These are phyloP conservation scores for Gelatoporia subvermispora DNA, from an alignment of 768 basidiomycete species.

Conservation along the genomic window DNA sequence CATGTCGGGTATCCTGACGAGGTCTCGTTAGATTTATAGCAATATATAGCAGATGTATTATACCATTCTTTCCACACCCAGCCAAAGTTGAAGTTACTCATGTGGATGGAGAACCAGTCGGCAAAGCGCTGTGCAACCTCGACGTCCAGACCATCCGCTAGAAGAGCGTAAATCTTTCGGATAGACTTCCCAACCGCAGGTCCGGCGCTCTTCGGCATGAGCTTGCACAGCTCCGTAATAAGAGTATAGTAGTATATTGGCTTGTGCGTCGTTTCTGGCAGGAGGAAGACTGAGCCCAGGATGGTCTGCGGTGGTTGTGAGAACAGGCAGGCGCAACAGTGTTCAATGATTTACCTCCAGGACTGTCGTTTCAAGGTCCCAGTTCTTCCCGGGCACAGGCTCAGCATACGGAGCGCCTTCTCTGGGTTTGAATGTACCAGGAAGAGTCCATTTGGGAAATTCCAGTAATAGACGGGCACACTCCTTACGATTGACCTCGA, in stretches of 20 bases:
- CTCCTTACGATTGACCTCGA: conserved; percentile 95
- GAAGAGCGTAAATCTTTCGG: conserved; percentile 70
- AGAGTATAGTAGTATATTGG: conserved; percentile 83
- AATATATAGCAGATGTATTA: conserved; percentile 18
- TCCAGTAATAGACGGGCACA: conserved; percentile 83
- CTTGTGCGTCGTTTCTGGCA: conserved; percentile 76
- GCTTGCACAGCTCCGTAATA: conserved; percentile 90
- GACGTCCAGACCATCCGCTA: conserved; percentile 86
- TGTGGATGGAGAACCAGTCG: conserved; percentile 94
- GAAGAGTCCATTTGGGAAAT: conserved; percentile 76
- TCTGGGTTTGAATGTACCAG: conserved; percentile 81
- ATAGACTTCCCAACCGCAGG: conserved; percentile 97
- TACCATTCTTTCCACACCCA: conserved; percentile 99
- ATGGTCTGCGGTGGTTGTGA: conserved; percentile 44
- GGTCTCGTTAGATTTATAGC: neutral
- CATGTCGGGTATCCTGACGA: conserved; percentile 79
- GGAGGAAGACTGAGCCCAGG: conserved; percentile 65
- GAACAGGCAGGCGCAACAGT: neutral
- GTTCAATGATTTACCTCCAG: conserved; percentile 57
- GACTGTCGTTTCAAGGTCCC: conserved; percentile 85
- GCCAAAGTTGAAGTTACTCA: conserved; percentile 96
- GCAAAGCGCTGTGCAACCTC: conserved; percentile 78
- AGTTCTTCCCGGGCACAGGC: conserved; percentile 53
- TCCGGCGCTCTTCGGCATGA: conserved; percentile 88
- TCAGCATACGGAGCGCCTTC: conserved; percentile 56